Evolutionary conservation across 768 basidiomycete genomes (phyloP).

Genomic region (Russula emetica): DNA sequence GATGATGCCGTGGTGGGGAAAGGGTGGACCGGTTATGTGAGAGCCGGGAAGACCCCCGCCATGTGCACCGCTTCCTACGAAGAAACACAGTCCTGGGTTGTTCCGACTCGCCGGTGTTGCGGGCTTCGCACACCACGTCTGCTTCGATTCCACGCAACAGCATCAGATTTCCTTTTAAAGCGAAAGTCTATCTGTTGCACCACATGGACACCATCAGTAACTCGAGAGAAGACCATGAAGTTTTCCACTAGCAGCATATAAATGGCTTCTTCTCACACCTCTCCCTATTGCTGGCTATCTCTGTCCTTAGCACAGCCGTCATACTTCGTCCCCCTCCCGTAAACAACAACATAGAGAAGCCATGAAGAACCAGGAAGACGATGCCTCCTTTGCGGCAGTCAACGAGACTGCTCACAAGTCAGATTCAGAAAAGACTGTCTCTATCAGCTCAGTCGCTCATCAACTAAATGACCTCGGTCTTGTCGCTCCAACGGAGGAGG

Average conservation of each 20-base stretch:
- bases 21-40: too few species aligned
- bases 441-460: neutral
- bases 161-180: slow-evolving; percentile 2
- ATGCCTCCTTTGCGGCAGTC: slow-evolving; percentile 10
- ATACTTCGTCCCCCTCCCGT: too few species aligned
- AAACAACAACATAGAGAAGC: neutral
- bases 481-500: slow-evolving; percentile 29
- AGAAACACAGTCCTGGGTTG: neutral
- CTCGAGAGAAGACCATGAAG: neutral
- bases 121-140: neutral
- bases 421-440: neutral
- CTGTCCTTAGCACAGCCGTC: neutral
- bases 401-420: slow-evolving; percentile 13
- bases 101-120: neutral
- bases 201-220: slow-evolving; percentile 3
- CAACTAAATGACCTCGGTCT: slow-evolving; percentile 13
- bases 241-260: neutral
- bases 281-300: neutral
- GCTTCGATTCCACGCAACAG: neutral
- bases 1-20: too few species aligned
- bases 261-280: neutral
- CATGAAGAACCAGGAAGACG: slow-evolving; percentile 26
- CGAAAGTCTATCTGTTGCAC: neutral
- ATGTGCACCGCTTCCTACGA: too few species aligned
- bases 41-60: neutral